Base-by-base conservation (phyloP, 2,329 filamentous ascomycete genomes). In the Colletotrichum plurivorum region DNA sequence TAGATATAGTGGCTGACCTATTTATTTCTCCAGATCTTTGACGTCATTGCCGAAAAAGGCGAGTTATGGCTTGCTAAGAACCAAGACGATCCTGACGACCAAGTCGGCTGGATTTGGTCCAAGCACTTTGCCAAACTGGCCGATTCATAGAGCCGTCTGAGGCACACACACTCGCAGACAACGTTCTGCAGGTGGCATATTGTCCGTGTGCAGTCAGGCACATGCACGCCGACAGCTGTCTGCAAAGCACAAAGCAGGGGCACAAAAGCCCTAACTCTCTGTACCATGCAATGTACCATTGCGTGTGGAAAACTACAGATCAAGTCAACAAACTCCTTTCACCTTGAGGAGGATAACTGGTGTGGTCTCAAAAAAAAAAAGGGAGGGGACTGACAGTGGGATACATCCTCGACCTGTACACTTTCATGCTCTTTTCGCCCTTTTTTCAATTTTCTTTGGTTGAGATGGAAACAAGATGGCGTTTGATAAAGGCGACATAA, bases 51-150 rank as follows among this genome's bases (percentile, higher is more conserved):
- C 36, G 95, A 98, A 80, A 98, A 98, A 79, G 96, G 96, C 72
- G 96, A 99, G 84, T 87, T 98, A 56, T 99, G 96, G 96, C 89
- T 99, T 66, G 96, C 96, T 61, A 94, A 94, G 80, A 99, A 99
- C 78, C 96, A 99, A 82, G 96, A 99, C 77, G 96, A 99, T 79
- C 84, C 90, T 1, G 86, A 84, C 12, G 88, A 92, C 72, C 87
- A 90, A 72, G 91, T 98, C 41, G 96, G 96, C 59, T 99, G 96
- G 96, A 97, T 99, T 76, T 99, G 96, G 96, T 97, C 95, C 76
- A 98, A 98, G 80, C 96, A 99, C 83, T 99, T 99, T 85, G 92
- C 92, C 61, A 89, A 88, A 77, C 77, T 90, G 71, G 88, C 87
- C 56, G 88, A 89, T 76, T 81, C 82, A 63, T 84, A 78, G 68